A percentile compares a stretch with the other conserved stretches of the same genome.
Conservation (phyloP, 768 basidiomycete genomes). For the Mycena sanguinolenta region DNA sequence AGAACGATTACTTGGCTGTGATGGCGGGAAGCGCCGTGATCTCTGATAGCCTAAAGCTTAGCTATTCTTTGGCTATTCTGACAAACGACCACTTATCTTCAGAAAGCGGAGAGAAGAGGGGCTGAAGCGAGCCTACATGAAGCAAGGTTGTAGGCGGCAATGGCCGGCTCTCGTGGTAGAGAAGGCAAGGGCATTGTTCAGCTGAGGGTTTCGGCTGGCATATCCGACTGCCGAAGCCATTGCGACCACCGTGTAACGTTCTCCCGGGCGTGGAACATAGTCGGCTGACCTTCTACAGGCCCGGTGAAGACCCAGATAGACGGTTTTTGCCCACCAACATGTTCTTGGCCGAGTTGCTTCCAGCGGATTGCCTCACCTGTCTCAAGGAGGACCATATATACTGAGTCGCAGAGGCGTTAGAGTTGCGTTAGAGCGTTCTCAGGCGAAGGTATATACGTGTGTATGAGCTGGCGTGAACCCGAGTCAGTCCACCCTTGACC, state of each 20-base stretch:
- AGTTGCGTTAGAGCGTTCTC: conserved; percentile 14
- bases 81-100: no score
- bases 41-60: no score
- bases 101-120: no score
- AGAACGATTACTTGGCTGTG: no score
- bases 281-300: conserved; percentile 15
- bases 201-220: no score
- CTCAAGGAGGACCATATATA: background rate
- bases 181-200: no score
- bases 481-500: background rate
- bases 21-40: no score
- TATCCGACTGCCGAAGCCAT: no score
- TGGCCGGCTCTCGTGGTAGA: no score
- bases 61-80: no score
- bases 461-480: conserved; percentile 5
- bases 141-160: no score
- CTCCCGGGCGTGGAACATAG: conserved; percentile 26
- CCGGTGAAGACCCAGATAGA: background rate
- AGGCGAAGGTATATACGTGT: background rate
- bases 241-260: background rate
- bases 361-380: background rate
- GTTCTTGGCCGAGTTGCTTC: background rate
- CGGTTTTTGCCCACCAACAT: conserved; percentile 4
- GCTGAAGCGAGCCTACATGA: no score
- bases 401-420: background rate